Evolutionary conservation across 148 eudicot genomes (phyloP), one percentile per base, ranked within the genome.

Genomic region (Beta vulgaris): DNA sequence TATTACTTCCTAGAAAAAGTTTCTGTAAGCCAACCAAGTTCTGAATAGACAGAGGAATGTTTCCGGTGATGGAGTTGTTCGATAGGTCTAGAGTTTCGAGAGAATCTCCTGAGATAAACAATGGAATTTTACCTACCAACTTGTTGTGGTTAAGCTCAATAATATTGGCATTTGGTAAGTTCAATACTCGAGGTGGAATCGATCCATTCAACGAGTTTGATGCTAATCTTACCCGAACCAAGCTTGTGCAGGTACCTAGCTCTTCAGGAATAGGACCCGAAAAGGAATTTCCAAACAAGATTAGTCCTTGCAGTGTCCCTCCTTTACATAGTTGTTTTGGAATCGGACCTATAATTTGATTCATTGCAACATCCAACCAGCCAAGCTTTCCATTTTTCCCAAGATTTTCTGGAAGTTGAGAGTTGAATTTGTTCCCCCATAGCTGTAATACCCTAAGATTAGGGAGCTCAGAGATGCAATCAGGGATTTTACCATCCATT

Each of bases 271-370:
- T 73, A 0, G 86, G 74, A 42, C 95, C 95, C 3, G 76, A 76
- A n/a, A 90, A 88, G n/a, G 61, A 79, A 64, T 90, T 90, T 0
- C 81, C 69, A 78, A 78, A 77, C 35, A 88, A 42, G 6, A 85
- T 69, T 43, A 90, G 46, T 36, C 48, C 21, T 65, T 34, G 12
- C 35, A 90, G 36, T 43, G 42, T 81, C 5, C 85, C 85, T 58
- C 92, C 90, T 28, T 62, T 86, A 58, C 95, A 90, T 39, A 91
- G 67, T 21, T 87, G 80, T 64, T 21, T 77, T 0, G 96, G 96
- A 21, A 91, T 84, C 0, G 34, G 57, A 14, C 95, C 91, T 0
- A 80, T 84, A 4, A 91, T 74, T n/a, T 80, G 84, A 74, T 84
- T 87, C 0, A 28, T 19, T 7, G 85, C 14, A 14, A 91, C 87